Percentiles rank a stretch among this genome's conserved stretches.
Conservation (phyloP, 139 green algal genomes). For the Ostreobium quekettii region DNA sequence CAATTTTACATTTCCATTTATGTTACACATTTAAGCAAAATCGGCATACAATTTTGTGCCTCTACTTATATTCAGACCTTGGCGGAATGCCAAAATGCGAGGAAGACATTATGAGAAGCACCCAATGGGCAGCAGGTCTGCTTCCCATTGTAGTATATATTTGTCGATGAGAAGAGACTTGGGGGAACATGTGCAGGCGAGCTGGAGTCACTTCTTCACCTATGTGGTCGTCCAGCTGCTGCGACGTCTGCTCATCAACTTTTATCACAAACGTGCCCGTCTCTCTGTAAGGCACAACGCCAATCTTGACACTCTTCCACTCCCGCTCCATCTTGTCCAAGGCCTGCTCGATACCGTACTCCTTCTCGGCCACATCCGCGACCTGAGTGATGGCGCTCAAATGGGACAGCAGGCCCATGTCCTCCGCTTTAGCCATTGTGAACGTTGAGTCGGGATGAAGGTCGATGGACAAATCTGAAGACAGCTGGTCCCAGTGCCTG, state of each 20-base stretch:
- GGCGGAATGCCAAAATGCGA: no score
- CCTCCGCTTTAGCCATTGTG: conserved; percentile 39
- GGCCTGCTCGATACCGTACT: conserved; percentile 66
- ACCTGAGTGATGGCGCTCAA: conserved; percentile 52
- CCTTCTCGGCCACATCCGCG: conserved; percentile 61
- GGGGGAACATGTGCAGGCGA: no score
- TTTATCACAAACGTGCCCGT: conserved; percentile 72
- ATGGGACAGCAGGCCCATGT: conserved; percentile 50
- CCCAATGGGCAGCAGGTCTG: no score
- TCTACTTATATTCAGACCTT: no score
- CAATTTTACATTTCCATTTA: no score
- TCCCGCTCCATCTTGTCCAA: conserved; percentile 72
- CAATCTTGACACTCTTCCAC: conserved; percentile 57
- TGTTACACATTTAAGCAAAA: no score
- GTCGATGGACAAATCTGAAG: conserved; percentile 14
- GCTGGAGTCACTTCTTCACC: conserved; percentile 18
- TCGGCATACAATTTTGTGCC: no score
- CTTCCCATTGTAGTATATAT: no score
- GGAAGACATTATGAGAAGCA: no score
- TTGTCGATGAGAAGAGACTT: no score
- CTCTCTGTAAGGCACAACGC: conserved; percentile 63
- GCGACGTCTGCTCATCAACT: conserved; percentile 63
- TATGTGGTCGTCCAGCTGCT: conserved; percentile 81
- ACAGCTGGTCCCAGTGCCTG: conserved; percentile 63
- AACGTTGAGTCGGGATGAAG: conserved; percentile 31